Percentiles rank a stretch among this genome's conserved stretches.
phyloP scores from a whole-genome alignment of 2,329 filamentous ascomycete species.

The Escovopsis sp. region DNA sequence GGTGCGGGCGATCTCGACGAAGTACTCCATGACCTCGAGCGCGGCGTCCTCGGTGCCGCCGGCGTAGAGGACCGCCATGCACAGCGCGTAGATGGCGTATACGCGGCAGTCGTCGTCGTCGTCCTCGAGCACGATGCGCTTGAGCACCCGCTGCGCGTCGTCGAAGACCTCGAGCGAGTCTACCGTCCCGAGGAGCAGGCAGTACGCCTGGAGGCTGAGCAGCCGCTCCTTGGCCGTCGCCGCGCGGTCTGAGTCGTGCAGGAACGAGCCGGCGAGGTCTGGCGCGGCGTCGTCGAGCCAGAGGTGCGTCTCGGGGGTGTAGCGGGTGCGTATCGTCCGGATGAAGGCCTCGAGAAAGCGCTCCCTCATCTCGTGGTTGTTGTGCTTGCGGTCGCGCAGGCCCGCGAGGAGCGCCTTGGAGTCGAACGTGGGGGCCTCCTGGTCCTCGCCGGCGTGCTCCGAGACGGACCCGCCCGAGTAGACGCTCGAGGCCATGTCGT shows the following conservation, averaged over 20 bases:
- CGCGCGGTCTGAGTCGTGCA: slow-evolving; percentile 56
- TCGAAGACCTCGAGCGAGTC: slow-evolving; percentile 36
- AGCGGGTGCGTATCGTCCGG: slow-evolving; percentile 37
- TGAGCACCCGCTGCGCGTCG: slow-evolving; percentile 13
- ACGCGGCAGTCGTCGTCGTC: slow-evolving; percentile 48
- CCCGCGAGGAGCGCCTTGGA: slow-evolving; percentile 49
- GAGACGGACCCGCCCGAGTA: slow-evolving; percentile 27
- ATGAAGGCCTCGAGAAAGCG: slow-evolving; percentile 19
- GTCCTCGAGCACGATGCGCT: slow-evolving; percentile 27
- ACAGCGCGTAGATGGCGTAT: slow-evolving; percentile 62
- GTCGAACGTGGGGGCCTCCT: slow-evolving; percentile 43
- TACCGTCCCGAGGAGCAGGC: slow-evolving; percentile 50
- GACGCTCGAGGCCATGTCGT: slow-evolving; percentile 29
- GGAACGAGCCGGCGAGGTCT: slow-evolving; percentile 46
- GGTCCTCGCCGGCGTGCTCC: slow-evolving; percentile 50
- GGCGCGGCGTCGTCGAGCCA: slow-evolving; percentile 41
- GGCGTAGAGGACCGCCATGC: slow-evolving; percentile 58
- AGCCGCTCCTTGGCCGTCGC: slow-evolving; percentile 53
- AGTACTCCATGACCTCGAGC: slow-evolving; percentile 56
- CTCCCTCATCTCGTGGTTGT: slow-evolving; percentile 56
- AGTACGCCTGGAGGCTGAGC: slow-evolving; percentile 56
- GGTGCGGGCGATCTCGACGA: slow-evolving; percentile 63
- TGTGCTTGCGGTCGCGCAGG: slow-evolving; percentile 61
- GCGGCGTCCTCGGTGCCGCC: slow-evolving; percentile 55
- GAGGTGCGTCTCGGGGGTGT: slow-evolving; percentile 17